A percentile compares a stretch with the other conserved stretches of the same genome.
These are phyloP conservation scores for Wickerhamiella kurtzmanii DNA, from an alignment of 805 yeast species.

Conservation along the genomic window DNA sequence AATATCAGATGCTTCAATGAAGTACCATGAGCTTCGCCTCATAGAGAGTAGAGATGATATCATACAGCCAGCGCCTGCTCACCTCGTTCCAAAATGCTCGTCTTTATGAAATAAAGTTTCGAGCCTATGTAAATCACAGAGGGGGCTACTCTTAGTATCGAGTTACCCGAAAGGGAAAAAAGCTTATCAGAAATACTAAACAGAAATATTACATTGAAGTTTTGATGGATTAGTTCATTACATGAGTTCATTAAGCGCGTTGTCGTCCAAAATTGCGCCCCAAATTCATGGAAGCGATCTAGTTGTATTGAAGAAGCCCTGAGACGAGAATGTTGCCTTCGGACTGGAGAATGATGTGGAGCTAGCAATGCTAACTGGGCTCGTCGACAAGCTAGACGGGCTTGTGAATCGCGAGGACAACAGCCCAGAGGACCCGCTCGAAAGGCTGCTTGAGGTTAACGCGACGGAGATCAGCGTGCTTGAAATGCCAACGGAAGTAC, in stretches of 20 bases:
- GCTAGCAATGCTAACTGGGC: not conserved
- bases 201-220: too few species aligned
- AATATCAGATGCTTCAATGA: conserved; percentile 32
- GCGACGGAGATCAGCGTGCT: not conserved
- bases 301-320: not conserved
- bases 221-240: not conserved
- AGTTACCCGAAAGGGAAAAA: too few species aligned
- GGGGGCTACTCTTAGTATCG: too few species aligned
- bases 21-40: conserved; percentile 56
- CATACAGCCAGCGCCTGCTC: conserved; percentile 1
- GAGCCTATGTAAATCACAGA: too few species aligned
- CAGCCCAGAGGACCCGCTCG: not conserved
- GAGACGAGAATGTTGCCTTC: not conserved
- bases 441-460: not conserved
- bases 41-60: conserved; percentile 40
- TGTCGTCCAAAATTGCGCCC: not conserved
- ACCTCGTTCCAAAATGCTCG: not conserved
- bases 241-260: not conserved
- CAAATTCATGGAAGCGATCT: not conserved
- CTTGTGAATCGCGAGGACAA: not conserved
- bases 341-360: not conserved
- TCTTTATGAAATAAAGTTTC: not conserved
- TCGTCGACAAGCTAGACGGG: not conserved
- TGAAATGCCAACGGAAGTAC: not conserved
- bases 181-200: too few species aligned